A percentile compares a stretch with the other conserved stretches of the same genome.
These are phyloP conservation scores for Alternaria sp. DNA, from an alignment of 2,329 filamentous ascomycete genomes.

Conservation along the genomic window DNA sequence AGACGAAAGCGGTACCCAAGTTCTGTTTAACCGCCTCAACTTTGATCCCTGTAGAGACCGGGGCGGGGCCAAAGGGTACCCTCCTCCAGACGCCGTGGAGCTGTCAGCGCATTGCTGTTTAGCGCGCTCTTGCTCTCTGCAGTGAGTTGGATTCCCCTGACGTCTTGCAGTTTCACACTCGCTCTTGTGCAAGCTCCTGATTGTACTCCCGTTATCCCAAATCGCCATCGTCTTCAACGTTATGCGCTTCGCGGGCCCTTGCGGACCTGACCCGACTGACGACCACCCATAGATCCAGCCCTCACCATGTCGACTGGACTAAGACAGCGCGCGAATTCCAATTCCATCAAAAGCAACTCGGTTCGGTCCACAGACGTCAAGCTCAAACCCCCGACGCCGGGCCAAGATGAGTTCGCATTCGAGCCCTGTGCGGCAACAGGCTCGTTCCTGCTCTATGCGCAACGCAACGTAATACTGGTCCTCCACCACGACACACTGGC, in stretches of 20 bases:
- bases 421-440: conserved; percentile 90
- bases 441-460: conserved; percentile 86
- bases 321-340: conserved; percentile 51
- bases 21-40: conserved; percentile 39
- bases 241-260: conserved; percentile 38
- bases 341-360: conserved; percentile 39
- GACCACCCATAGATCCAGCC: conserved; percentile 33
- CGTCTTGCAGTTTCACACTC: conserved; percentile 32
- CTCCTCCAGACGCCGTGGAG: conserved; percentile 46
- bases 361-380: conserved; percentile 42
- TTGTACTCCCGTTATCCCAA: conserved; percentile 35
- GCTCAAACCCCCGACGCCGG: conserved; percentile 51
- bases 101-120: conserved; percentile 42
- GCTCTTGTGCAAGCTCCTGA: conserved; percentile 37
- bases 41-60: conserved; percentile 42
- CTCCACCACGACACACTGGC: conserved; percentile 91
- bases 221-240: conserved; percentile 33
- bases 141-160: conserved; percentile 47
- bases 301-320: conserved; percentile 54
- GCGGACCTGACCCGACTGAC: conserved; percentile 39
- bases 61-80: conserved; percentile 49
- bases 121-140: conserved; percentile 47
- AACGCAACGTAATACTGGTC: conserved; percentile 82
- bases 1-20: conserved; percentile 50
- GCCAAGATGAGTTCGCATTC: conserved; percentile 63